phyloP scores from a whole-genome alignment of 257 asterid species.

The Solanum paucissectum region DNA sequence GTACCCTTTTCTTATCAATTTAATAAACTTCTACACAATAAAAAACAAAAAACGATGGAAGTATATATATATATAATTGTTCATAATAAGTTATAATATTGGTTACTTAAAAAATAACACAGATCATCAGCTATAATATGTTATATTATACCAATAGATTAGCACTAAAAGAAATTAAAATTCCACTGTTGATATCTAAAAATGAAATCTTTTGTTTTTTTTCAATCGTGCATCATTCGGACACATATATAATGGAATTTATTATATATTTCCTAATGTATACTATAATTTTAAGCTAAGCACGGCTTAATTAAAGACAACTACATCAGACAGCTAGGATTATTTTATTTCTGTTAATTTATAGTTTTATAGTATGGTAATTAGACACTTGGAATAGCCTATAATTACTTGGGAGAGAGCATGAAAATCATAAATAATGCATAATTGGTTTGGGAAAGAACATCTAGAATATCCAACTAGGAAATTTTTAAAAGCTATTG shows the following conservation, averaged over 20 bases:
- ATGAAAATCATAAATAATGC: not conserved
- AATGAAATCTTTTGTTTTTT: not conserved
- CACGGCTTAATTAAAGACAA: not conserved
- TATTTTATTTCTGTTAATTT: too few species aligned
- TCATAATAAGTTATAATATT: not conserved
- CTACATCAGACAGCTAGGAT: not conserved
- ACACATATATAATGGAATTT: not conserved
- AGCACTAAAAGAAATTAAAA: not conserved
- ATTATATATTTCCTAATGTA: not conserved
- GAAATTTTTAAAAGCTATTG: not conserved
- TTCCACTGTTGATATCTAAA: not conserved
- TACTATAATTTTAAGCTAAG: not conserved
- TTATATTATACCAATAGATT: not conserved
- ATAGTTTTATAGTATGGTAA: not conserved
- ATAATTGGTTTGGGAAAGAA: not conserved
- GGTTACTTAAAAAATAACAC: not conserved
- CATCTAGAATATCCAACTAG: not conserved
- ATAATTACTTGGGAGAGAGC: too few species aligned
- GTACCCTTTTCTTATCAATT: not conserved
- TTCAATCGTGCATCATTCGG: not conserved
- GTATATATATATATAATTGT: not conserved
- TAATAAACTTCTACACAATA: not conserved
- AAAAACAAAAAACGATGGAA: not conserved
- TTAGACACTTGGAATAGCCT: not conserved
- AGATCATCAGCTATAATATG: not conserved